Conservation (phyloP, 2,329 filamentous ascomycete species). For the Aspergillus sp. region DNA sequence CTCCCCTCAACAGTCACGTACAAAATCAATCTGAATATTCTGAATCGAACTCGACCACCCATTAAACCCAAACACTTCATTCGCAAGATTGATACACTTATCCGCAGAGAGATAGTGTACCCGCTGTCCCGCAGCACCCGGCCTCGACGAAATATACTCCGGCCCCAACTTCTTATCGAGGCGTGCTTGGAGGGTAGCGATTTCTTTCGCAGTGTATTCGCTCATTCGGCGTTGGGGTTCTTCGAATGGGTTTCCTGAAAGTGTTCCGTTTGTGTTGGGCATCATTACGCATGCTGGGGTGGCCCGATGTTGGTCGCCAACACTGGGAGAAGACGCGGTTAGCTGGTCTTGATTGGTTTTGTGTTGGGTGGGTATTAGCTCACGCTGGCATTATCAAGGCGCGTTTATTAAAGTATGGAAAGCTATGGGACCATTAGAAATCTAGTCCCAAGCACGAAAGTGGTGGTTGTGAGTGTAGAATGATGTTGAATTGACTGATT, state of each 20-base stretch:
- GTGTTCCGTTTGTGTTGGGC: slow-evolving; percentile 24
- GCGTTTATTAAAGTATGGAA: too few species aligned
- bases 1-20: slow-evolving; percentile 27
- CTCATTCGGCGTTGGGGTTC: slow-evolving; percentile 61
- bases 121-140: slow-evolving; percentile 74
- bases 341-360: slow-evolving; percentile 8
- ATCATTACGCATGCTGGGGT: slow-evolving; percentile 37
- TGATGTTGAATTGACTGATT: not conserved
- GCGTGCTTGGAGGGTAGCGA: slow-evolving; percentile 76
- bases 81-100: slow-evolving; percentile 91
- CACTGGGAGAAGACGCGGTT: slow-evolving; percentile 40
- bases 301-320: slow-evolving; percentile 60
- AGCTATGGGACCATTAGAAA: not conserved
- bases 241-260: slow-evolving; percentile 69
- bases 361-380: slow-evolving; percentile 12
- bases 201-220: slow-evolving; percentile 82
- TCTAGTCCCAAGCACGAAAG: not conserved
- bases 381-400: slow-evolving; percentile 42
- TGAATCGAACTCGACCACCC: slow-evolving; percentile 96
- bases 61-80: slow-evolving; percentile 94
- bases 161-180: slow-evolving; percentile 91
- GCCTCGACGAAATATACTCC: slow-evolving; percentile 84
- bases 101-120: slow-evolving; percentile 94
- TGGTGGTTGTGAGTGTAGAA: not conserved
- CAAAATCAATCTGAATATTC: slow-evolving; percentile 90